phyloP scores from a whole-genome alignment of 1,284 basidiomycete species.

The Cryptococcus hybrid region DNA sequence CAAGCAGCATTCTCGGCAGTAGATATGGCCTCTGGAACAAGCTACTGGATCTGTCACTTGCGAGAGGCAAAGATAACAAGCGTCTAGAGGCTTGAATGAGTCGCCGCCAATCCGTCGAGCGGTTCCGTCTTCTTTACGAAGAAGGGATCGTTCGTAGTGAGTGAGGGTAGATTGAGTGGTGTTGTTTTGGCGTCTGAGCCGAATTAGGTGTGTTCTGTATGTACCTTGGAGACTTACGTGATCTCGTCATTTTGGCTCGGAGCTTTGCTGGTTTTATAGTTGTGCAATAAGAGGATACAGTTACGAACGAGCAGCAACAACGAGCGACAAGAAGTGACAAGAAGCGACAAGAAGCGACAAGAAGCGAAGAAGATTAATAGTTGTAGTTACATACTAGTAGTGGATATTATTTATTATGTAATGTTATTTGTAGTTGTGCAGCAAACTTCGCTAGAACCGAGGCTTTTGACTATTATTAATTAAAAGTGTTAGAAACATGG shows the following conservation, averaged over 20 bases:
- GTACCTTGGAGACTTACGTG: neutral
- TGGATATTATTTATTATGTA: too few relatives aligned
- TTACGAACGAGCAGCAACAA: too few relatives aligned
- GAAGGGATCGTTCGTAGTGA: constrained; percentile 46
- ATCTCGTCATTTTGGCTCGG: neutral
- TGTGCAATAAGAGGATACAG: too few relatives aligned
- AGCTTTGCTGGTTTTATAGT: neutral
- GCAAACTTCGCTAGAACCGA: too few relatives aligned
- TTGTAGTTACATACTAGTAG: too few relatives aligned
- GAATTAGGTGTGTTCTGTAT: neutral
- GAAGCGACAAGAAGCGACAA: too few relatives aligned
- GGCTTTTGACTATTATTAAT: too few relatives aligned
- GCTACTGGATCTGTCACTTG: constrained; percentile 73
- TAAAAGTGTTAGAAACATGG: constrained; percentile 24
- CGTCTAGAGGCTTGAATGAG: constrained; percentile 83
- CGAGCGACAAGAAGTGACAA: too few relatives aligned
- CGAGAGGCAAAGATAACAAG: constrained; percentile 79
- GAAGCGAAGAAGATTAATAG: too few relatives aligned
- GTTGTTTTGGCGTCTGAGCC: constrained; percentile 47
- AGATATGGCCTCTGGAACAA: constrained; percentile 78
- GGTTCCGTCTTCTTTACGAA: constrained; percentile 34
- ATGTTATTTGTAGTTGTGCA: too few relatives aligned
- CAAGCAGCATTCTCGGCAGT: constrained; percentile 78
- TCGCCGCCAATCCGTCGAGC: constrained; percentile 80
- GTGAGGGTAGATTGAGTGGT: constrained; percentile 47